Percentiles rank a stretch among this genome's conserved stretches.
Evolutionary conservation across 345 rosid species (phyloP).

Genomic region (Melaleuca alternifolia): DNA sequence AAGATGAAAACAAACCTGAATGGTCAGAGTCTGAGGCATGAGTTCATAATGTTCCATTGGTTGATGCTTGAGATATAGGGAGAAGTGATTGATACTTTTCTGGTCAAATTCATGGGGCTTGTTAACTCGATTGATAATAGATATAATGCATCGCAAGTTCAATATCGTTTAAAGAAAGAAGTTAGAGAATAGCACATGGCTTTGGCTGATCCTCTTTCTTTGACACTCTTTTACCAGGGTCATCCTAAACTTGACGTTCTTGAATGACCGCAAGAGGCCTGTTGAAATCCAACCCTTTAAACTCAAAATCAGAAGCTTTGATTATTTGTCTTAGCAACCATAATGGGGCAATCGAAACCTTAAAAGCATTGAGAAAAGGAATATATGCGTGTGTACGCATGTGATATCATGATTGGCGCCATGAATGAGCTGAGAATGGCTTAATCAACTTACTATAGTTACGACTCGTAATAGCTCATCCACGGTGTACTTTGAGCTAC

Average conservation of each 20-base stretch:
- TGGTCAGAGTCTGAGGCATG: neutral
- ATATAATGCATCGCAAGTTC: neutral
- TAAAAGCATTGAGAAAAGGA: neutral
- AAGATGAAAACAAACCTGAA: neutral
- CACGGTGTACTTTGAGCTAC: neutral
- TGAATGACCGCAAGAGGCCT: neutral
- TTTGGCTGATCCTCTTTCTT: neutral
- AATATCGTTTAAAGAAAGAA: neutral
- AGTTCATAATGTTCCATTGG: neutral
- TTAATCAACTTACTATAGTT: neutral
- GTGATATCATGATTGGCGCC: neutral
- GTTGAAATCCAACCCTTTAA: neutral
- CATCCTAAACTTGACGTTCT: neutral
- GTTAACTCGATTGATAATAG: neutral
- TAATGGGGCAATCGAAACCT: neutral
- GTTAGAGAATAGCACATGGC: neutral
- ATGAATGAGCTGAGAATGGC: neutral
- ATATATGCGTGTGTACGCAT: no score
- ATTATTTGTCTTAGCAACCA: neutral
- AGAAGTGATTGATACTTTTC: neutral
- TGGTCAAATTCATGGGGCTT: neutral
- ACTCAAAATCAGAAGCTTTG: neutral
- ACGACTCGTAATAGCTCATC: neutral
- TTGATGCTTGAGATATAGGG: neutral
- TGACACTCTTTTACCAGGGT: neutral